phyloP scores from a whole-genome alignment of 1,139 yeast species.

The Diutina ranongensis region DNA sequence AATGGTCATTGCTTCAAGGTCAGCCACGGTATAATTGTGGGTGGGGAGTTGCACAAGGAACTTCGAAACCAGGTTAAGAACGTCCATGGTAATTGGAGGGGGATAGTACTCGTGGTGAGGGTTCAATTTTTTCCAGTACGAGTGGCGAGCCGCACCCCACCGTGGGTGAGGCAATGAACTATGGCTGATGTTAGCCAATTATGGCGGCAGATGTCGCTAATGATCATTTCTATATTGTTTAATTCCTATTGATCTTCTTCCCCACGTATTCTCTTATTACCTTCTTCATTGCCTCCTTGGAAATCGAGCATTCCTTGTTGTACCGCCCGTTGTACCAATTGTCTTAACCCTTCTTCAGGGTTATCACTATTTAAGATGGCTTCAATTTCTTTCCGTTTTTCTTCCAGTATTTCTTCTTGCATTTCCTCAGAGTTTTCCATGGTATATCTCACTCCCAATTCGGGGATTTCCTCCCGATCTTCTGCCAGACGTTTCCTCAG shows the following conservation, averaged over 20 bases:
- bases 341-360: slow-evolving; percentile 67
- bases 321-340: slow-evolving; percentile 54
- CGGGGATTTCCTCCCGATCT: slow-evolving; percentile 9
- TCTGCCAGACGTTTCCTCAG: slow-evolving; percentile 7
- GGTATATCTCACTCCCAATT: slow-evolving; percentile 35
- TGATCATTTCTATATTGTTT: neutral
- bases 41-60: slow-evolving; percentile 2
- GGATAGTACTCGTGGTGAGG: neutral
- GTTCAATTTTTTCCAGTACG: too few relatives aligned
- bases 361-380: slow-evolving; percentile 65
- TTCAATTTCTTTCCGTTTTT: slow-evolving; percentile 54
- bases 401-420: slow-evolving; percentile 27
- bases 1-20: slow-evolving; percentile 38
- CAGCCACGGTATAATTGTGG: slow-evolving; percentile 33
- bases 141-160: too few relatives aligned
- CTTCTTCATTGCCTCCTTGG: neutral
- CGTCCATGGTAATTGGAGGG: neutral
- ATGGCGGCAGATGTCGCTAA: neutral
- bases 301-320: slow-evolving; percentile 28
- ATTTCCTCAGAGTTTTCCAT: slow-evolving; percentile 32
- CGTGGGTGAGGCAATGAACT: too few relatives aligned
- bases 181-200: too few relatives aligned
- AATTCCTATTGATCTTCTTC: neutral
- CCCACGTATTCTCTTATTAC: neutral
- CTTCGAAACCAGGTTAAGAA: neutral